Conservation (phyloP, 768 basidiomycete genomes). For the Tricholoma matsutake region DNA sequence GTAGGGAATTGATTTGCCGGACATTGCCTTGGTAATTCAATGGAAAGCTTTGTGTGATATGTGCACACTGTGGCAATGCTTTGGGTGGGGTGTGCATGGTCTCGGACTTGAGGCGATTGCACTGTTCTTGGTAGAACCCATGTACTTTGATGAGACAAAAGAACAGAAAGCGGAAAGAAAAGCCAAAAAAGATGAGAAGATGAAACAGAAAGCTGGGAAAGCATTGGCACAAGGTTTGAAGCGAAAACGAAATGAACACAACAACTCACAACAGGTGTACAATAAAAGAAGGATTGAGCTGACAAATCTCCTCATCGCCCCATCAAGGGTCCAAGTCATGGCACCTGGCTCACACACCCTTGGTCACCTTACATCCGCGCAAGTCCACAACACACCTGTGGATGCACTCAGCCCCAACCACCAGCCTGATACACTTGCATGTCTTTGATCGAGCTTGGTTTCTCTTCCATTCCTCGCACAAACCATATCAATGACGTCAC, state of each 20-base stretch:
- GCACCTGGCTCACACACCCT: not conserved
- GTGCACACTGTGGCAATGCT: no score
- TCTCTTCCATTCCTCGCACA: not conserved
- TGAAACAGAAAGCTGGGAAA: not conserved
- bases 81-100: no score
- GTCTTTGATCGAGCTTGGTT: not conserved
- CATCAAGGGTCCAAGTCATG: not conserved
- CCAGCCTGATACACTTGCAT: not conserved
- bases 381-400: not conserved
- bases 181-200: no score
- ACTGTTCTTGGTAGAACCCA: no score
- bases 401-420: not conserved
- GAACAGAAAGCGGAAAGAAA: no score
- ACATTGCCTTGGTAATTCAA: no score
- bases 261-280: not conserved
- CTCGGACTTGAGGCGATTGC: no score
- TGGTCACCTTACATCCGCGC: constrained; percentile 15
- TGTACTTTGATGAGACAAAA: no score
- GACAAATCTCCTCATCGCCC: not conserved
- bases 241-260: not conserved
- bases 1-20: no score
- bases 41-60: no score
- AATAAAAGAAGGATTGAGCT: not conserved
- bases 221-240: not conserved
- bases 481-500: not conserved